Base-by-base conservation (phyloP, 257 asterid genomes). In the Eustoma russellianum region DNA sequence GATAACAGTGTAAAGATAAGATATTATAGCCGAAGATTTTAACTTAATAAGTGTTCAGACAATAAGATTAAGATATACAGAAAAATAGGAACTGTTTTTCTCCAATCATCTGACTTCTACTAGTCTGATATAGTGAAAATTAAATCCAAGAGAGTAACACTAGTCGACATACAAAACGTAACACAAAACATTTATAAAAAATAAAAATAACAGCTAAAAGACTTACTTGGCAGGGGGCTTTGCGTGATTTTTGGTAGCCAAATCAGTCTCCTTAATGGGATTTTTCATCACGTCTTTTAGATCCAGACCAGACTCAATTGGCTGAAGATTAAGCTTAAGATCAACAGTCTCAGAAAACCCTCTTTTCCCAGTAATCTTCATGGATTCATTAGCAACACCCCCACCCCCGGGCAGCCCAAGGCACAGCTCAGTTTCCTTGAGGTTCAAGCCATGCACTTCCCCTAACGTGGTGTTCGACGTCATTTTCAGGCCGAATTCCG, bases 201-300 rank as follows among this genome's bases (percentile, higher is more conserved):
- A 38, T 38, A 4, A 7, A 10, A 38, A 11, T 6, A 38, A 11
- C 2, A 6, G 43, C 12, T 38, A 7, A 38, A 14, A 40, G 11
- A 41, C 68, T 73, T 69, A 77, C 83, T 77, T 77, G 66, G 83
- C 72, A 9, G 83, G 79, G 49, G 83, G 83, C 72, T 77, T 77
- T 19, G 68, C 46, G 2, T 67, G 44, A 61, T 77, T 75, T 44
- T 77, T 77, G 56, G 47, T 53, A 55, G 30, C 24, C 43, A 38
- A 38, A 38, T 8, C 53, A 43, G 61, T 24, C 16, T 77, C 76
- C 24, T 50, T 64, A 28, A 56, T 33, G 17, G 83, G 58, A 57
- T 35, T 53, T 38, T 69, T 77, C 72, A 66, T 70, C 66, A 57
- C 66, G 10, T 68, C 81, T 61, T 74, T 74, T 33, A 66, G 77